These are phyloP conservation scores for Paxillus rubicundulus DNA, from an alignment of 768 basidiomycete genomes.

Conservation along the genomic window DNA sequence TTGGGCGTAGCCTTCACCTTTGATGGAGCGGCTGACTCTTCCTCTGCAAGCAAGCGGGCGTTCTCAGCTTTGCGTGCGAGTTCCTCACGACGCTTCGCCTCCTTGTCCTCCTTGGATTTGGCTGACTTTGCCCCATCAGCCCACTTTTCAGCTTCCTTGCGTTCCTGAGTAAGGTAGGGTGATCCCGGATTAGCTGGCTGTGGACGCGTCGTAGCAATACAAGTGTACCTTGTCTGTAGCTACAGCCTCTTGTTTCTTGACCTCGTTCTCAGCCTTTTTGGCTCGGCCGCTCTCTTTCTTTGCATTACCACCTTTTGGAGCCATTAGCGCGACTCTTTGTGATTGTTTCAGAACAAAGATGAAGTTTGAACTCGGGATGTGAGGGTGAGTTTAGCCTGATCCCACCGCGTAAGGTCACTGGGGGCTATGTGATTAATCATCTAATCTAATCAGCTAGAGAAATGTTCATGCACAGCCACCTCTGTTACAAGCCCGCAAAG, in stretches of 20 bases:
- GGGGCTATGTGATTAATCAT: not conserved
- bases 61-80: constrained; percentile 85
- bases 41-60: constrained; percentile 82
- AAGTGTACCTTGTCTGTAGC: constrained; percentile 55
- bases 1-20: constrained; percentile 68
- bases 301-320: constrained; percentile 84
- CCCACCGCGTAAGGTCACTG: too few species aligned
- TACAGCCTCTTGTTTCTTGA: constrained; percentile 68
- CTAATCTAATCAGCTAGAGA: constrained; percentile 20
- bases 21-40: constrained; percentile 61
- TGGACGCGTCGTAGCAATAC: not conserved
- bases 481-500: constrained; percentile 8
- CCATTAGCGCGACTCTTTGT: constrained; percentile 58
- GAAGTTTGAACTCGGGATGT: constrained; percentile 4
- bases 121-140: constrained; percentile 58
- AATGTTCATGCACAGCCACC: constrained; percentile 23
- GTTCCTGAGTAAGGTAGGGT: constrained; percentile 48
- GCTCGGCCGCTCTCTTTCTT: constrained; percentile 91
- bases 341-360: not conserved
- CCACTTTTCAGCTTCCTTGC: constrained; percentile 70
- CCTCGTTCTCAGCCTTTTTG: constrained; percentile 90
- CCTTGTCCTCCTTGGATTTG: constrained; percentile 72
- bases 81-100: constrained; percentile 78
- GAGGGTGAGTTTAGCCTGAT: not conserved
- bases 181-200: constrained; percentile 2